Evolutionary conservation across 192 early-diverging fungal genomes (phyloP), one percentile per base, ranked within the genome.

Genomic region (Lobosporangium transversale): DNA sequence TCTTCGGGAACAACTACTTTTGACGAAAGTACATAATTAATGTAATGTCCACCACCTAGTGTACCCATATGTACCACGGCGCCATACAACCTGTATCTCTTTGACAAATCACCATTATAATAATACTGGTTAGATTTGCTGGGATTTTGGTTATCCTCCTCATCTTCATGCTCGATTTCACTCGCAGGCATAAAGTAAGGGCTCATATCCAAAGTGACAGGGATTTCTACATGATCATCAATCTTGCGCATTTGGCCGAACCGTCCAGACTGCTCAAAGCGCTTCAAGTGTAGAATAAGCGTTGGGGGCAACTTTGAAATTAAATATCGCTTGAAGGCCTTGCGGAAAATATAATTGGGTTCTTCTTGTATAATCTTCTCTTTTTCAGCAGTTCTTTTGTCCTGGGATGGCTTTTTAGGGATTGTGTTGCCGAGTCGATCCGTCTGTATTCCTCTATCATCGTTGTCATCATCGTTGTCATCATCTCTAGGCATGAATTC

Each of bases 61-160:
- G 79, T 75, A 3, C 83, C 83, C 54, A 75, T 73, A 30, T 84
- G 83, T 2, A 81, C 80, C 15, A 84, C 80, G 7, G 80, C 80
- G 12, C 80, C 83, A 65, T 84, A 84, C 3, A 84, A 48, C 26
- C 83, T 53, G 52, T 84, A 84, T 20, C 63, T 68, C 44, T 67
- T 78, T 14, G 52, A 44, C 24, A 33, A 12, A 31, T 18, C 21
- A 17, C 35, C 43, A 1, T 57, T 29, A 44, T 17, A 44, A 0
- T 36, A 30, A 1, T 31, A 20, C 9, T 36, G 45, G 8, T 30
- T 35, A 24, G n/a, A 17, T 4, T 47, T 26, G 14, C 15, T 29
- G 10, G 14, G 14, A 14, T 36, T 10, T 4, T 53, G 4, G 18
- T 54, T 32, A n/a, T 58, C 47, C 1, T 47, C 61, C 30, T 66